Evolutionary conservation across 441 rosid species (phyloP), one percentile per base, ranked within the genome.

Genomic region (Arabidopsis hybrid): DNA sequence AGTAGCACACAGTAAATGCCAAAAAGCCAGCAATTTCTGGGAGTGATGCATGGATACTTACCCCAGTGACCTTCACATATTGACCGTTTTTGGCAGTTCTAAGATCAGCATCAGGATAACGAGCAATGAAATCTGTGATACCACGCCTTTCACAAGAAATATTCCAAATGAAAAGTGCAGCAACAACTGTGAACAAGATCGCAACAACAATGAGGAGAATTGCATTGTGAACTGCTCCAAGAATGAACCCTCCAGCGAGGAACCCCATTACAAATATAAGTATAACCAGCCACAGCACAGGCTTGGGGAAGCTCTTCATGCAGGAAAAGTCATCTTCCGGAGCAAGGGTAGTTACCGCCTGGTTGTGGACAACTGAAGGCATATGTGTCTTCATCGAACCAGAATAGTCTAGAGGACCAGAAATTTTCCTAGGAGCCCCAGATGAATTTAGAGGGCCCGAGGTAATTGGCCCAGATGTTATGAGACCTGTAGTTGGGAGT

Each of bases 21-120:
- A 9, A 6, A 75, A 71, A 10, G 4, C 32, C 29, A 36, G 16
- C 12, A 34, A 12, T 57, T 68, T 6, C 8, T n/a, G 16, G 12
- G 49, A 67, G 51, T 4, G 39, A 7, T 34, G 26, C 2, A 13
- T 75, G 57, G 53, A 31, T 11, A 64, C 87, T 72, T 93, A 95
- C 99, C 92, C 99, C 99, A 17, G 99, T 90, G 81, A 95, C 88
- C 87, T 95, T 95, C 83, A 95, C 99, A 67, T 82, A 90, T 79
- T 95, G 99, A 34, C 99, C 99, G 69, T 95, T 95, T 81, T 91
- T 93, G 10, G 99, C 97, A 83, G 89, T 91, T 83, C 99, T 83
- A 60, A 95, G 87, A 80, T 95, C 99, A 46, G 97, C 89, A 82
- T 95, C 97, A 18, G 98, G 88, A 82, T 95, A 89, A 38, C 76